Evolutionary conservation across 805 yeast species (phyloP).

Genomic region (Danielia oregonensis): DNA sequence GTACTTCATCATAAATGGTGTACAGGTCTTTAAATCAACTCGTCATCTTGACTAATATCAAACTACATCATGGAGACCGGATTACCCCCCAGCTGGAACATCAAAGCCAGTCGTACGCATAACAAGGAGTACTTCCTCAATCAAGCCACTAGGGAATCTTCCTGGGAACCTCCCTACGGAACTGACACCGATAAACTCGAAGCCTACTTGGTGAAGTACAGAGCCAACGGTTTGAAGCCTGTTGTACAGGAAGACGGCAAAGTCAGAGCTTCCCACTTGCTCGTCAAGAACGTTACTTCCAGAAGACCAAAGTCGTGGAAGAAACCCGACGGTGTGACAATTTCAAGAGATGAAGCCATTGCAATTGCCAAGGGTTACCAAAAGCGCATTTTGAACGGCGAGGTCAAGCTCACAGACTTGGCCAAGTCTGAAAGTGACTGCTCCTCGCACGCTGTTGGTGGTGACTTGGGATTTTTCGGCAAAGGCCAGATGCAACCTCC

Average conservation of each 20-base stretch:
- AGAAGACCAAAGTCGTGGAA: conserved; percentile 95
- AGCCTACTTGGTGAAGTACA: conserved; percentile 47
- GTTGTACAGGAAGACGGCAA: conserved; percentile 43
- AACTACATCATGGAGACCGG: conserved; percentile 52
- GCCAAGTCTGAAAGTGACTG: conserved; percentile 88
- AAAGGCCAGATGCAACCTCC: conserved; percentile 94
- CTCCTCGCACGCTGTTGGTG: conserved; percentile 78
- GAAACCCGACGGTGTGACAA: conserved; percentile 62
- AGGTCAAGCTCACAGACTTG: conserved; percentile 60
- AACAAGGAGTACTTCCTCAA: conserved; percentile 82
- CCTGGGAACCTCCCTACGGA: conserved; percentile 91
- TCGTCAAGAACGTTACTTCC: conserved; percentile 78
- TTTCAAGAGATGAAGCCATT: conserved; percentile 80
- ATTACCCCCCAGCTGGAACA: conserved; percentile 81
- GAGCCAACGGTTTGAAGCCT: conserved; percentile 27
- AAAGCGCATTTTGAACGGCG: conserved; percentile 59
- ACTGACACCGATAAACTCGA: conserved; percentile 61
- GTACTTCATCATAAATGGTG: no score
- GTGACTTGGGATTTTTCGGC: conserved; percentile 88
- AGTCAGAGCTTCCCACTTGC: conserved; percentile 75
- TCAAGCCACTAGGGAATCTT: conserved; percentile 63
- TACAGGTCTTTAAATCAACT: not conserved
- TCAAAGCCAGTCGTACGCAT: conserved; percentile 73
- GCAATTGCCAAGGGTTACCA: conserved; percentile 56
- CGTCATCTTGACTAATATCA: conserved; percentile 11